A percentile compares a stretch with the other conserved stretches of the same genome.
These are phyloP conservation scores for Alternaria gaisen DNA, from an alignment of 2,329 filamentous ascomycete species.

Conservation along the genomic window DNA sequence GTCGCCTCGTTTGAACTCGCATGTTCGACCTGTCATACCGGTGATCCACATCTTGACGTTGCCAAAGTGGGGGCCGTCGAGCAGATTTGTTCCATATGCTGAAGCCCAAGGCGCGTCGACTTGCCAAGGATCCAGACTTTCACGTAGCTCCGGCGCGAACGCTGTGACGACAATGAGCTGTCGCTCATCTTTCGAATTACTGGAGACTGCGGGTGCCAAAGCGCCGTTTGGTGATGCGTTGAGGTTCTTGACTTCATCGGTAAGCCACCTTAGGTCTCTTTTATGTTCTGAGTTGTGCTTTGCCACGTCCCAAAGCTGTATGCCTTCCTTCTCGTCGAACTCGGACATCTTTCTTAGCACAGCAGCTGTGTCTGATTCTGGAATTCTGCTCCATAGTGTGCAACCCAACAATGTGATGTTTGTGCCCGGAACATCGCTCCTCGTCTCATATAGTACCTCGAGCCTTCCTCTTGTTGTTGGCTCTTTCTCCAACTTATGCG, in stretches of 20 bases:
- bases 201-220: constrained; percentile 6
- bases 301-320: constrained; percentile 61
- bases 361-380: constrained; percentile 48
- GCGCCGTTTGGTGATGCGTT: constrained; percentile 16
- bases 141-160: constrained; percentile 63
- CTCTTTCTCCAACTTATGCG: constrained; percentile 40
- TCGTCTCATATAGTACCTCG: constrained; percentile 56
- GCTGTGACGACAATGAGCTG: constrained; percentile 64
- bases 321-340: constrained; percentile 57
- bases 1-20: constrained; percentile 49
- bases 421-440: constrained; percentile 54
- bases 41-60: constrained; percentile 55
- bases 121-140: constrained; percentile 61
- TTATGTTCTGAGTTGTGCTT: constrained; percentile 60
- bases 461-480: constrained; percentile 46
- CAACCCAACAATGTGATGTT: constrained; percentile 64
- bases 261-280: constrained; percentile 62
- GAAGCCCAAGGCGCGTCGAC: constrained; percentile 57
- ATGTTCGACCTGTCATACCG: constrained; percentile 58
- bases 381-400: constrained; percentile 65
- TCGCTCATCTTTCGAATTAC: constrained; percentile 9
- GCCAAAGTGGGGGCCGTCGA: constrained; percentile 30
- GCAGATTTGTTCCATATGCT: constrained; percentile 64
- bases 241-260: constrained; percentile 46
- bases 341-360: constrained; percentile 62